Conservation (phyloP, 1,284 basidiomycete species). For the Irpex lacteus region DNA sequence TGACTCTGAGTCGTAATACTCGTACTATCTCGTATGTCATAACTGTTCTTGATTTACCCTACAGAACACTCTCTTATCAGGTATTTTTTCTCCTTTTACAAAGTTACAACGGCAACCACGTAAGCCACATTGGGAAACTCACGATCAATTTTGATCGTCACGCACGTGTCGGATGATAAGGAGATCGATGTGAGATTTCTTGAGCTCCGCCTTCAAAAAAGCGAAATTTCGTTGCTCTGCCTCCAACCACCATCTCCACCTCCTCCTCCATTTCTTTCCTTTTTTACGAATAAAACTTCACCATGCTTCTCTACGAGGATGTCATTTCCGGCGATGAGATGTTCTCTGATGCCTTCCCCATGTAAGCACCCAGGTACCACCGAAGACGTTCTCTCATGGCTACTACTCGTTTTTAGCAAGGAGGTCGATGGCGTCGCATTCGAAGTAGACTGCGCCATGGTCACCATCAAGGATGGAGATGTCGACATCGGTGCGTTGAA, state of each 20-base stretch:
- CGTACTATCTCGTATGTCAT: too few species aligned
- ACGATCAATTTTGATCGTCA: background rate
- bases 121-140: background rate
- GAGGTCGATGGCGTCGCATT: slow-evolving; percentile 80
- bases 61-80: too few species aligned
- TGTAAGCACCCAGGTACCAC: slow-evolving; percentile 46
- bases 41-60: too few species aligned
- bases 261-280: slow-evolving; percentile 15
- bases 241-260: slow-evolving; percentile 23
- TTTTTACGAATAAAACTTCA: slow-evolving; percentile 20
- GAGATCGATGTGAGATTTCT: slow-evolving; percentile 2
- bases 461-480: slow-evolving; percentile 80
- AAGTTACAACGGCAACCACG: background rate
- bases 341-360: slow-evolving; percentile 89
- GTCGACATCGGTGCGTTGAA: slow-evolving; percentile 84
- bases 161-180: background rate
- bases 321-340: slow-evolving; percentile 87
- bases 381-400: background rate
- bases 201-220: background rate
- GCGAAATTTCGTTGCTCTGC: background rate
- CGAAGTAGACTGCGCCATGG: slow-evolving; percentile 85
- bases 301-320: slow-evolving; percentile 80
- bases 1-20: too few species aligned
- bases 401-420: slow-evolving; percentile 53
- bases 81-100: too few species aligned